Conservation (phyloP, 1,139 yeast species). For the Taiozyma onychis region DNA sequence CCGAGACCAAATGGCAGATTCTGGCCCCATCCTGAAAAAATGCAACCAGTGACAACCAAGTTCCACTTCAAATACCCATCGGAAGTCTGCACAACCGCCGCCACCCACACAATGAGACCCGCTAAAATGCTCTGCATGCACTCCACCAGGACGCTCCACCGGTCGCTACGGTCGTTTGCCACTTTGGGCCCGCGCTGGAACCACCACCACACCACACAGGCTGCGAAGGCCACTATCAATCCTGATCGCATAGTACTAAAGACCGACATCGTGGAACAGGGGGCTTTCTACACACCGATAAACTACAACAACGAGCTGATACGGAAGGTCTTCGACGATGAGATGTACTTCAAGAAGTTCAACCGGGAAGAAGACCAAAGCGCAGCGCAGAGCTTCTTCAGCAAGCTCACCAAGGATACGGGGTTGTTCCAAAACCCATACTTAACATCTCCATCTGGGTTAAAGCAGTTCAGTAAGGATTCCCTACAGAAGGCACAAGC, state of each 20-base stretch:
- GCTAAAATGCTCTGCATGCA: neutral
- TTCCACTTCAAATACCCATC: too few relatives aligned
- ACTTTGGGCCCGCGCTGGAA: neutral
- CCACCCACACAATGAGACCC: neutral
- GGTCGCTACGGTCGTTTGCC: neutral
- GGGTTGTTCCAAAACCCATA: constrained; percentile 77
- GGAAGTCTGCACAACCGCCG: neutral
- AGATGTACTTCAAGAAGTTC: constrained; percentile 12
- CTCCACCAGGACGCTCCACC: neutral
- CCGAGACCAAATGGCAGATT: neutral
- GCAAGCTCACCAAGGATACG: constrained; percentile 24
- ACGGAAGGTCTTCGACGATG: constrained; percentile 15
- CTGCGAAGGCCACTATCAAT: neutral
- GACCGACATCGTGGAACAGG: neutral
- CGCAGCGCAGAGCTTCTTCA: neutral
- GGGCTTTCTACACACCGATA: neutral
- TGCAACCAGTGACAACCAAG: too few relatives aligned
- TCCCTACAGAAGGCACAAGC: constrained; percentile 60
- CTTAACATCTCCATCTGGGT: constrained; percentile 64
- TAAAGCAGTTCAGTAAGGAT: constrained; percentile 57
- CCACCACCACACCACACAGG: constrained; percentile 1
- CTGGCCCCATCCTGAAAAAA: neutral
- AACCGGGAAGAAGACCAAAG: constrained; percentile 3
- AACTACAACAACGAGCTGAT: constrained; percentile 9
- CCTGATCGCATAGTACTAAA: neutral